Evolutionary conservation across 2,329 filamentous ascomycete species (phyloP).

Genomic region (Emmonsia crescens): DNA sequence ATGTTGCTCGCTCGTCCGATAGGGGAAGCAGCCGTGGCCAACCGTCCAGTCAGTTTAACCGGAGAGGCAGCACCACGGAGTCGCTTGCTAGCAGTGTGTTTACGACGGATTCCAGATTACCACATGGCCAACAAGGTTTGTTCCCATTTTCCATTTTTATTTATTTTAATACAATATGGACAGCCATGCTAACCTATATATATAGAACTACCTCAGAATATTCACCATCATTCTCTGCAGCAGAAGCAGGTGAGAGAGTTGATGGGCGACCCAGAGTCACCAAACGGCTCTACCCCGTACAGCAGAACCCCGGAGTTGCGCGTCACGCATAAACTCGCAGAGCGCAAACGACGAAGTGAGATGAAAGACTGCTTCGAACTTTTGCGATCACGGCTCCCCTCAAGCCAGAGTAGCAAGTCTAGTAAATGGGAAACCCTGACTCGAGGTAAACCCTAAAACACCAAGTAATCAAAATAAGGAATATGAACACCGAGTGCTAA

Average conservation of each 20-base stretch:
- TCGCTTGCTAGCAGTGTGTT: constrained; percentile 38
- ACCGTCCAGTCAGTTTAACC: constrained; percentile 28
- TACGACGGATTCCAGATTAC: constrained; percentile 39
- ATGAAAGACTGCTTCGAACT: constrained; percentile 44
- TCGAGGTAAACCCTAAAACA: constrained; percentile 24
- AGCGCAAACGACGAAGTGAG: constrained; percentile 41
- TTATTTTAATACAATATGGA: not conserved
- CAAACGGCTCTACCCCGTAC: constrained; percentile 35
- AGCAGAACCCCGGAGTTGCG: constrained; percentile 40
- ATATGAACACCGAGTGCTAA: constrained; percentile 18
- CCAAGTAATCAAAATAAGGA: constrained; percentile 9
- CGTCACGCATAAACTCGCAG: constrained; percentile 41
- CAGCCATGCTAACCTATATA: constrained; percentile 6
- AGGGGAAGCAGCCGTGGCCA: constrained; percentile 13
- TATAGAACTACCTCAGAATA: constrained; percentile 36
- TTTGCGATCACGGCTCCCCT: constrained; percentile 34
- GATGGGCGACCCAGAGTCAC: constrained; percentile 36
- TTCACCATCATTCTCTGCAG: constrained; percentile 39
- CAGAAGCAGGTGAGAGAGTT: constrained; percentile 39
- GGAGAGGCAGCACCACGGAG: constrained; percentile 37
- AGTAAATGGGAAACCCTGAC: constrained; percentile 44
- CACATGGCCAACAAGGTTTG: constrained; percentile 39
- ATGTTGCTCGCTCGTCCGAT: constrained; percentile 26
- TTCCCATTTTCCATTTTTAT: constrained; percentile 1
- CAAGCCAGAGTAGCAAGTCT: constrained; percentile 40